Evolutionary conservation across 768 basidiomycete genomes (phyloP).

Genomic region (Russula compacta): DNA sequence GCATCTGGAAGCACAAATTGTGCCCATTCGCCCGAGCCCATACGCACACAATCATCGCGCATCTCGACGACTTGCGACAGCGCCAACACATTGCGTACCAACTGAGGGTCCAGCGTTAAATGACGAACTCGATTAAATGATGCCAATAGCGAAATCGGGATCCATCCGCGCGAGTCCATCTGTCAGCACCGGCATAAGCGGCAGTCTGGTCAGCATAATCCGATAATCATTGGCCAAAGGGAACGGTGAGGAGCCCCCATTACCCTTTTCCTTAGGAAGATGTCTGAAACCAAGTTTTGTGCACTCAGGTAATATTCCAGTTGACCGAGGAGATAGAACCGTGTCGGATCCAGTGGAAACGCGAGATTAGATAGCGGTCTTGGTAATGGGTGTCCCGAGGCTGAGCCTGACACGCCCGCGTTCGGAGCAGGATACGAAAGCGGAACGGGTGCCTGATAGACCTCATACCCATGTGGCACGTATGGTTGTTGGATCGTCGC

Average conservation of each 20-base stretch:
- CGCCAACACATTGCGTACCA: conserved; percentile 62
- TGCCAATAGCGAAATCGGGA: conserved; percentile 69
- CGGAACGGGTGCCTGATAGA: conserved; percentile 22
- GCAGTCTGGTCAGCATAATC: background rate
- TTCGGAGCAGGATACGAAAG: conserved; percentile 22
- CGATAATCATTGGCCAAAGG: background rate
- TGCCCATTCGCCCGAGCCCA: conserved; percentile 51
- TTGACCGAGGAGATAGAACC: conserved; percentile 68
- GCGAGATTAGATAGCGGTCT: conserved; percentile 37
- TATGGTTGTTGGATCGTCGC: conserved; percentile 9
- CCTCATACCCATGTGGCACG: conserved; percentile 24
- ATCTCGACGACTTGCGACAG: conserved; percentile 68
- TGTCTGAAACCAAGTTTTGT: conserved; percentile 84
- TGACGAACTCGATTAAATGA: conserved; percentile 79
- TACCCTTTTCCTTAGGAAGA: conserved; percentile 71
- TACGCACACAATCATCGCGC: conserved; percentile 55
- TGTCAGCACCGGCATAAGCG: conserved; percentile 25
- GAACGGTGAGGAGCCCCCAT: background rate
- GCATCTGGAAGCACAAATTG: conserved; percentile 57
- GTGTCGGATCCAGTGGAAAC: conserved; percentile 55
- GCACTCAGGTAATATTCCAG: conserved; percentile 89
- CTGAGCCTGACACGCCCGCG: conserved; percentile 15
- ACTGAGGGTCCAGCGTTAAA: conserved; percentile 46
- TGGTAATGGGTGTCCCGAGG: conserved; percentile 35
- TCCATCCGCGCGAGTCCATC: conserved; percentile 91